Evolutionary conservation across 2,329 filamentous ascomycete species (phyloP).

Genomic region (Stachybotrys chlorohalonatus): DNA sequence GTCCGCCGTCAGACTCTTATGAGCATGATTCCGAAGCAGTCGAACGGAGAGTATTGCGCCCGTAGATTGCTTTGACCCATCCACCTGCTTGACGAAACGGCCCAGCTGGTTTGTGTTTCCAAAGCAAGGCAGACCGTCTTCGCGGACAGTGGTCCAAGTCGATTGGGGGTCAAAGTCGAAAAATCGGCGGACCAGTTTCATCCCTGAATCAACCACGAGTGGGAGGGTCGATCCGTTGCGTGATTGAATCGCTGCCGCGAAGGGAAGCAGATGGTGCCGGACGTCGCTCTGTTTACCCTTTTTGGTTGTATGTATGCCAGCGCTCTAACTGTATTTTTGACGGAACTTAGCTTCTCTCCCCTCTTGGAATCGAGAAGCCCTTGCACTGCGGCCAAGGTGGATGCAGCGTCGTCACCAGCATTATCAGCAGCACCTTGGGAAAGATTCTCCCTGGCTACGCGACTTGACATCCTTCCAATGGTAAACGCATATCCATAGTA

Average conservation of each 20-base stretch:
- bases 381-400: slow-evolving; percentile 2
- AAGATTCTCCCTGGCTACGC: background rate
- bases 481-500: slow-evolving; percentile 3
- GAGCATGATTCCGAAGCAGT: background rate
- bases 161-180: background rate
- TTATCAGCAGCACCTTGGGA: slow-evolving; percentile 4
- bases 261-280: background rate
- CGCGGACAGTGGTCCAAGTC: background rate
- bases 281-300: background rate
- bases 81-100: background rate
- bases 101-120: slow-evolving; percentile 1
- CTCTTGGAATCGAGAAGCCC: slow-evolving; percentile 1
- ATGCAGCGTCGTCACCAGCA: slow-evolving; percentile 8
- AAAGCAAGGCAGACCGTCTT: slow-evolving; percentile 1
- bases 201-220: background rate
- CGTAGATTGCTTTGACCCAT: background rate
- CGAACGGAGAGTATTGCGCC: slow-evolving; percentile 2
- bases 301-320: slow-evolving; percentile 2
- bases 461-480: slow-evolving; percentile 3
- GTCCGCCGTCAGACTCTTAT: background rate
- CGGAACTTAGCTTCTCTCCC: slow-evolving; percentile 4
- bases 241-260: slow-evolving; percentile 2
- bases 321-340: slow-evolving; percentile 3
- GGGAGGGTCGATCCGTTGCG: slow-evolving; percentile 1
- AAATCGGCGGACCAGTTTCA: slow-evolving; percentile 5